phyloP scores from a whole-genome alignment of 1,284 basidiomycete genomes.

The Cystobasidium pallidum region DNA sequence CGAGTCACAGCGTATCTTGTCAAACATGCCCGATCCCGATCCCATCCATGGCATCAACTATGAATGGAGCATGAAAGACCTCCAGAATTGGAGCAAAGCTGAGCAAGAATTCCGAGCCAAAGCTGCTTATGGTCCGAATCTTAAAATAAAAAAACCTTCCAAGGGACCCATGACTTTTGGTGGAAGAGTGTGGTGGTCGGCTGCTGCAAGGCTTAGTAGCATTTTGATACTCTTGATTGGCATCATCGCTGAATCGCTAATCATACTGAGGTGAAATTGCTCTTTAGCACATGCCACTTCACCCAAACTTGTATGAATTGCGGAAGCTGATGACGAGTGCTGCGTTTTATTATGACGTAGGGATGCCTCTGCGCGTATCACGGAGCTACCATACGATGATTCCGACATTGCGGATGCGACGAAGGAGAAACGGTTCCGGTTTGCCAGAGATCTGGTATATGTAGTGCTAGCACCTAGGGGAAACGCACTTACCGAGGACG shows the following conservation, averaged over 20 bases:
- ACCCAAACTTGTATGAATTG: not conserved
- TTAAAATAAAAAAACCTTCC: not conserved
- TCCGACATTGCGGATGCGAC: not conserved
- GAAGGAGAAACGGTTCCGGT: not conserved
- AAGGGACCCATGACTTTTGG: constrained; percentile 19
- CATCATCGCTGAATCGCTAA: constrained; percentile 23
- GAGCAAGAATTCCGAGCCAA: constrained; percentile 8
- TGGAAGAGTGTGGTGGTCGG: constrained; percentile 39
- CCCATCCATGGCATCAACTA: constrained; percentile 20
- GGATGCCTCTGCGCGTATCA: constrained; percentile 12
- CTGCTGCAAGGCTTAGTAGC: constrained; percentile 9
- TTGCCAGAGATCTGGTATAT: constrained; percentile 8
- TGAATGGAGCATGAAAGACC: constrained; percentile 29
- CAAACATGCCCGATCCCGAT: constrained; percentile 22
- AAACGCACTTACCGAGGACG: not conserved
- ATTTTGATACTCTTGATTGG: constrained; percentile 13
- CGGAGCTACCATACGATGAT: not conserved
- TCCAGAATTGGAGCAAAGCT: constrained; percentile 17
- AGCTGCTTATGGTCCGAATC: not conserved
- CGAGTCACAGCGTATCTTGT: constrained; percentile 15
- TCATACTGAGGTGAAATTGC: constrained; percentile 12
- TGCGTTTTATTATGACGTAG: not conserved
- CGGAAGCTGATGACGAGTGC: not conserved
- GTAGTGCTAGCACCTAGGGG: not conserved
- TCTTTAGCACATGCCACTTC: too few relatives aligned